Base-by-base conservation (phyloP, 352 stramenopile genomes). In the Pythium utonaiense region DNA sequence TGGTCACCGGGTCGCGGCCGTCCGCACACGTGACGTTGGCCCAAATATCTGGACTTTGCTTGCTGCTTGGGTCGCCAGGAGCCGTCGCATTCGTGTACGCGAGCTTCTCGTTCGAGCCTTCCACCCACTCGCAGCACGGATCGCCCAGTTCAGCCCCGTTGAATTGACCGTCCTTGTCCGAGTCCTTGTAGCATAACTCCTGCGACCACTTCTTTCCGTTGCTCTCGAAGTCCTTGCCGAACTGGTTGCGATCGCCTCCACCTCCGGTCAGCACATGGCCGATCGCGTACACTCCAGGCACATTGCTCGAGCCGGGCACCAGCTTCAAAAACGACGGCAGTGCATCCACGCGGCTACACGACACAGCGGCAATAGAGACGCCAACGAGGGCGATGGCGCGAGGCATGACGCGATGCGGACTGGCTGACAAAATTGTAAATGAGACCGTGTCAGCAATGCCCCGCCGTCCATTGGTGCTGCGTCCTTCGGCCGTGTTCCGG, bases 141-240 rank as follows among this genome's bases (percentile, higher is more conserved):
- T 89, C 79, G n/a, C 78, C 80, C 13, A 89, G 71, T 44, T 89
- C 80, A 34, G 77, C 53, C 27, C 80, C 78, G 63, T 89, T 89
- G 34, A 63, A 84, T 22, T 71, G 69, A 56, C 63, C 63, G 34
- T 70, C 63, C n/a, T 38, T 28, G 36, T 70, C 63, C 42, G 63
- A 70, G 28, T 75, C 60, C 22, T 57, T 61, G 31, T 76, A 56
- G 55, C 73, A 80, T 12, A 80, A 49, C 17, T 51, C 61, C 7
- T 51, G 53, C 13, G 64, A 75, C 73, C 70, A 81, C 25, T 50
- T 24, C 16, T 45, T 27, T 0, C 53, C 63, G 2, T 40, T 60
- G 14, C 24, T 27, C 1, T 57, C 55, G 42, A 80, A 77, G 17
- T 53, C 66, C 13, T 47, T 5, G 14, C 72, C 72, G 40, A 80